Base-by-base conservation (phyloP, 352 stramenopile species). In the Phytophthora pseudosyringae region DNA sequence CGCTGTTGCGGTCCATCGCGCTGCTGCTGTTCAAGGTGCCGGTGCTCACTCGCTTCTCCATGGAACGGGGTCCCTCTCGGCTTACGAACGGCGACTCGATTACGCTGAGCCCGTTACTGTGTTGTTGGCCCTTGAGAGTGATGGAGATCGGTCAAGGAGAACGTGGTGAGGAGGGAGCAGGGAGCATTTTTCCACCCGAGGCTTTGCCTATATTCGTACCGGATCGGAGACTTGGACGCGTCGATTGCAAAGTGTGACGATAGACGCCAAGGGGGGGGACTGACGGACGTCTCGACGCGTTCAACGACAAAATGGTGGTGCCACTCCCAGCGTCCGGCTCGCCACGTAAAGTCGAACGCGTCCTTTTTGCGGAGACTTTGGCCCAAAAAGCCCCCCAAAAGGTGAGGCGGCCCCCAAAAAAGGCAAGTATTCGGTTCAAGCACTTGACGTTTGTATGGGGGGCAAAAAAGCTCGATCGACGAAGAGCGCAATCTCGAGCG, bases 231-330 rank as follows among this genome's bases (percentile, higher is more conserved):
- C 52, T 69, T 64, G 15, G 15, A 57, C 29, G 59, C 18, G 67
- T 64, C 45, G 55, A 75, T 71, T 75, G 62, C 56, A 35, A 75
- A 75, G 29, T 75, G 67, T 49, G 61, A 47, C 51, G 63, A 44
- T 18, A 39, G 10, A 26, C 18, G n/a, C 9, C 18, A 31, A 40
- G n/a, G 36, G 47, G 62, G 40, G 47, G 63, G 55, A 66, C 40
- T 15, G 49, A 58, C 11, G 49, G 38, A 71, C 33, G 61, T 62
- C 32, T 55, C 61, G 67, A 68, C 36, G 49, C 54, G 50, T 59
- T 68, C 26, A 48, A 65, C 49, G 40, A 69, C 63, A 46, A 67
- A 45, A 46, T 31, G 15, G 18, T 31, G 7, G 45, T 63, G 51
- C 52, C 32, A 64, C 59, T 61, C 35, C 64, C 15, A 44, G 31